Base-by-base conservation (phyloP, 169 alveolate genomes). In the Nephromyces sp. region DNA sequence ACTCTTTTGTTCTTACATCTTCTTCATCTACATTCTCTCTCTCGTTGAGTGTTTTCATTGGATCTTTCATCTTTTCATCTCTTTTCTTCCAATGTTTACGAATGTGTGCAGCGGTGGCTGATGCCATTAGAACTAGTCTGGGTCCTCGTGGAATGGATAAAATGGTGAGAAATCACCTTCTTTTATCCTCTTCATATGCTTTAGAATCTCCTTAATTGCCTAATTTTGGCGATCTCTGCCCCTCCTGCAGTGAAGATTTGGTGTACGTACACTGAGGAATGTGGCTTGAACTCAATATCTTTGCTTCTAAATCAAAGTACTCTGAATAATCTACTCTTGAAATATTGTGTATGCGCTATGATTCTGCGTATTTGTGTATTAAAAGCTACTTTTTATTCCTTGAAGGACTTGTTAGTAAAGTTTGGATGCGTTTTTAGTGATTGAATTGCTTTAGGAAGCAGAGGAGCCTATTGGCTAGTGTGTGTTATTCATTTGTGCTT, bases 71-170 rank as follows among this genome's bases (percentile, higher is more conserved):
- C 8, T 62, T 8, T 21, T 21, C 15, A 24, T 62, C 68, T 21
- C 68, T n/a, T n/a, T n/a, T n/a, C 67, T 57, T n/a, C 67, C 6
- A n/a, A 6, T 6, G 30, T 3, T 24, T 66, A 31, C 24, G 57
- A 5, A 1, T 15, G 0, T 27, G 43, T 75, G 69, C 82, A 78
- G 97, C 98, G 32, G 97, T 96, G 53, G 96, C 99, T 8, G 99
- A 97, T 76, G 94, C 96, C 53, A 89, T 97, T 32, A 91, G 99
- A 78, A 96, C 99, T 5, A 90, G 98, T 65, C 81, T 97, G 63
- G 99, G 99, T n/a, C 99, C 99, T 3, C 89, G 95, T 22, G 86
- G 99, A 32, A 97, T 97, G 99, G 99, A 97, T 86, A 97, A 97
- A 86, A 95, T 97, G 99, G 80, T 78, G 6, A 5, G 79, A 3